Base-by-base conservation (phyloP, 108 stramenopile genomes). In the Parietichytrium sp. region DNA sequence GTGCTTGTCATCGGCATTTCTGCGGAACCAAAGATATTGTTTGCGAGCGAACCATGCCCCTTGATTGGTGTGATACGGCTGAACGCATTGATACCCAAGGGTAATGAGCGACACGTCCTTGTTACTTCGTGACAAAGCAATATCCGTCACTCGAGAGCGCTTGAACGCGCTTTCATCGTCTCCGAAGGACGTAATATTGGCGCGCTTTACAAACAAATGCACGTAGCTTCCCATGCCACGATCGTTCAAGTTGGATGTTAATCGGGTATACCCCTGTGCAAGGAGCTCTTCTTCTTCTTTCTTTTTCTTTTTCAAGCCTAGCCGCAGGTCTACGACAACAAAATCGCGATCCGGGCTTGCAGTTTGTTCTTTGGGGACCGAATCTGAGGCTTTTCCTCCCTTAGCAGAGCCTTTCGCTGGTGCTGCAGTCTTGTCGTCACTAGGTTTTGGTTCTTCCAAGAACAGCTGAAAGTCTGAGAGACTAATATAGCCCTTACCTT, bases 391-490 rank as follows among this genome's bases (percentile, higher is more conserved):
- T 29, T 53, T 29, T 15, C 29, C 25, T 15, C 15, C 54, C 0
- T 16, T 27, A 20, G 13, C 54, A 20, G 13, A 20, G 13, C 29
- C 54, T 0, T 55, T 27, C 26, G 20, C 13, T 13, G 1, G 23
- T 20, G 23, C 54, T 55, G 23, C 0, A 16, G 54, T 20, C 15
- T 55, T 1, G 1, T 55, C 1, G 23, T 55, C 54, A 1, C 18
- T 55, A 26, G 54, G 1, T 55, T 55, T 55, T 55, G 54, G 23
- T 55, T 55, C 1, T 20, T 72, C 61, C 10, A 72, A n/a, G 20
- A 72, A 72, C n/a, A 72, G 42, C 42, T 72, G 61, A 72, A 72
- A 72, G 42, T 72, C 61, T 6, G 61, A 72, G 6, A 72, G 36
- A 20, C 45, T 42, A 25, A 72, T 72, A 42, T 18, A 27, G 61